Percentiles rank a stretch among this genome's conserved stretches.
Evolutionary conservation across 2,329 filamentous ascomycete species (phyloP).

Genomic region (Calonectria pteridis): DNA sequence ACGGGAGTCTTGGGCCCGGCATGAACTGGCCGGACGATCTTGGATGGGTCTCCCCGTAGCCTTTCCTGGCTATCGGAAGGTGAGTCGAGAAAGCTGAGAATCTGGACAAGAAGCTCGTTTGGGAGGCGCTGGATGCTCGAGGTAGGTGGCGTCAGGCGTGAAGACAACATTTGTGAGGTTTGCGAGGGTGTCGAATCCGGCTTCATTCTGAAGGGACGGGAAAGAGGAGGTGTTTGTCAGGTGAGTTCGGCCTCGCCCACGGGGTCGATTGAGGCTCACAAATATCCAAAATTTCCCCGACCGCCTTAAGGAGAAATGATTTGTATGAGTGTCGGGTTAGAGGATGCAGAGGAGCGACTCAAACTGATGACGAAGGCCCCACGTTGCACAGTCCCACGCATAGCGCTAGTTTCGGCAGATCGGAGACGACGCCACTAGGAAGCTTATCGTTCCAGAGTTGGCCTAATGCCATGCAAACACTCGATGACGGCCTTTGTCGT

Average conservation of each 20-base stretch:
- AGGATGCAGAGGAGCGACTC: conserved; percentile 22
- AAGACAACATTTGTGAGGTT: not conserved
- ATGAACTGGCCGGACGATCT: conserved; percentile 44
- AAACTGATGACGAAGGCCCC: conserved; percentile 24
- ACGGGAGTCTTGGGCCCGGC: conserved; percentile 50
- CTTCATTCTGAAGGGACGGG: not conserved
- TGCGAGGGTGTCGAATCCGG: not conserved
- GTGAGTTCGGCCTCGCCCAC: not conserved
- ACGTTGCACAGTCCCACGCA: conserved; percentile 23
- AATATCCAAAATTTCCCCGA: not conserved
- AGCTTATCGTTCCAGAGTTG: conserved; percentile 17
- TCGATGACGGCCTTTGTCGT: not conserved
- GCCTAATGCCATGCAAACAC: conserved; percentile 18
- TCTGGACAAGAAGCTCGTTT: conserved; percentile 70
- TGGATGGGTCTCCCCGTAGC: conserved; percentile 62
- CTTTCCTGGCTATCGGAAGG: conserved; percentile 61
- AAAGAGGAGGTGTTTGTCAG: not conserved
- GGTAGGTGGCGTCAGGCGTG: not conserved
- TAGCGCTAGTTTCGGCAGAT: conserved; percentile 25
- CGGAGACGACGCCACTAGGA: conserved; percentile 25
- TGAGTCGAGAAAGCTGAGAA: conserved; percentile 67
- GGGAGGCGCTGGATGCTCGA: conserved; percentile 59
- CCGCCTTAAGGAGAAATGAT: conserved; percentile 15
- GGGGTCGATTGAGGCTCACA: conserved; percentile 11
- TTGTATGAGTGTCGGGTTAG: conserved; percentile 20